Evolutionary conservation across 164 flowering plant species (phyloP), one percentile per base, ranked within the genome.

Genomic region (Hamamelis virginiana): DNA sequence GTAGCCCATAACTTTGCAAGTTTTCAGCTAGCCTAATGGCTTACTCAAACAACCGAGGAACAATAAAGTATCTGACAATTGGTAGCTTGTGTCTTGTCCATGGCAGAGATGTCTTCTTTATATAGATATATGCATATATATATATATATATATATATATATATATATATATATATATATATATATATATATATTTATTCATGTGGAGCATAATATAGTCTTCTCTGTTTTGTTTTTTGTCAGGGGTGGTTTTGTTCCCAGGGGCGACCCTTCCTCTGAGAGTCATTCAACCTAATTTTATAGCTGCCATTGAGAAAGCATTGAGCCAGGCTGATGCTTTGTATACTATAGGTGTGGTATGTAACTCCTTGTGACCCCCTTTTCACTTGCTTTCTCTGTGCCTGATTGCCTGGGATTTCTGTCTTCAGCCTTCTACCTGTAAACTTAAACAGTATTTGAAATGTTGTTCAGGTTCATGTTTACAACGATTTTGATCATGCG

Each of bases 241-340:
- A 95, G 99, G 98, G 38, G 92, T 87, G 70, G 98, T 95, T 65
- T 68, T 95, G 61, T 92, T 95, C 59, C 99, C 99, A 4, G 95
- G 80, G 78, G 94, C 97, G 44, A 90, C 86, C 22, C 96, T 95
- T 78, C 97, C 96, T 48, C 77, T 95, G 43, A 84, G 94, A 80
- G 91, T 91, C 46, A 67, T 87, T 77, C 85, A 87, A 70, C 77
- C 89, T 9, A 83, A 80, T 72, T 89, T 82, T 69, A 74, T 85
- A 62, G 89, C 90, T 77, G 87, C 90, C 53, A 77, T 90, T 60
- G 89, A 91, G 64, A 83, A 81, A 78, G 92, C 94, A 26, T 61
- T 92, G 80, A 73, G 58, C 73, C 96, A 85, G 79, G 84, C 45
- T 76, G 89, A 87, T 77, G 83, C 84, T 61, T 88, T 89, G 65